Base-by-base conservation (phyloP, 768 basidiomycete species). In the Paxillus involutus region DNA sequence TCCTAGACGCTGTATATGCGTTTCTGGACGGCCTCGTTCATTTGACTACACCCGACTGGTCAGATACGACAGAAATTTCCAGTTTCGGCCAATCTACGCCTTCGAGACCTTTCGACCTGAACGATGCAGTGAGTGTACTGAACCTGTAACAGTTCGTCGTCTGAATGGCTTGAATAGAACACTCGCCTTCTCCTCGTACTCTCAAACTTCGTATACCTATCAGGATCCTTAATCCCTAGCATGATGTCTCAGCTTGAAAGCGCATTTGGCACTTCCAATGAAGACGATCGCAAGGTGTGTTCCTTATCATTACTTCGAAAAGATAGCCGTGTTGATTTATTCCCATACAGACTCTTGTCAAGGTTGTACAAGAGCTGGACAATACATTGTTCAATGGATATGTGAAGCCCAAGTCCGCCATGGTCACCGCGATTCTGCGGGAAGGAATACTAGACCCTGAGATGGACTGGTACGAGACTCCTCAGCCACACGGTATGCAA, bases 391-490 rank as follows among this genome's bases (percentile, higher is more conserved):
- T 98, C 64, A 86, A 92, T 52, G 86, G 89, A 47, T 97, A 92
- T 66, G 75, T 89, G 60, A 89, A 88, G 61, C 85, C 91, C 39
- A 93, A 94, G 67, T 77, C 87, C n/a, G 77, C 77, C n/a, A 72
- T 73, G 13, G 79, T 93, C 32, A 86, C 77, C 46, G 71, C 74
- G 35, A 85, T 91, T 47, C 75, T 98, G 37, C 83, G 86, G 26
- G 75, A 77, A 48, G 97, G 97, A 10, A 88, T 99, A 44, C 75
- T 97, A 29, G 81, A 89, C 47, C 76, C 76, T 26, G 74, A 80
- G 32, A 91, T 98, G 80, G 92, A 98, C 66, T 99, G 97, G 97
- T 91, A 86, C 62, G 89, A 94, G 60, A 93, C 91, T 0, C 86
- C 89, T 4, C 94, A 96, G 64, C 97, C 97, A 4, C 89, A 85